phyloP scores from a whole-genome alignment of 345 rosid species.

The Psidium guajava region DNA sequence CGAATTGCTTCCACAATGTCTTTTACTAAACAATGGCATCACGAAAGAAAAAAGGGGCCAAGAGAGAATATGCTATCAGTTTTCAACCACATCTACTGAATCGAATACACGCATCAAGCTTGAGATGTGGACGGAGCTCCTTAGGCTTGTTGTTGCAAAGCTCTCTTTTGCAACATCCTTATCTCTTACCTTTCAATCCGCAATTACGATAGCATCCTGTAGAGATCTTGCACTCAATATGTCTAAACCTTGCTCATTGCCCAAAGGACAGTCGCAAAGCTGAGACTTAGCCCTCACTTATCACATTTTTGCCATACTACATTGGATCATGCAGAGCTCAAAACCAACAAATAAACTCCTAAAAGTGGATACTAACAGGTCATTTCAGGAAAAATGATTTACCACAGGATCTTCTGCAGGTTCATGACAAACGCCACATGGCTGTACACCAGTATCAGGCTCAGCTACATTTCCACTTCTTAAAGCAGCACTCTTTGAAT shows the following conservation, averaged over 20 bases:
- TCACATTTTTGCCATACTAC: neutral
- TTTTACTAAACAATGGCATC: neutral
- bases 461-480: constrained; percentile 19
- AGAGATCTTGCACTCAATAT: neutral
- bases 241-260: neutral
- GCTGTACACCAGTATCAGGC: constrained; percentile 32
- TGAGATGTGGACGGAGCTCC: neutral
- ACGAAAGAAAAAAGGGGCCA: neutral
- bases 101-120: neutral
- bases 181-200: neutral
- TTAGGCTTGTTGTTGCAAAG: neutral
- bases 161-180: neutral
- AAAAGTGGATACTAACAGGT: neutral
- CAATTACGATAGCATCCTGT: neutral
- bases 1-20: neutral
- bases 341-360: neutral
- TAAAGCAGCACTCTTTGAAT: constrained; percentile 40
- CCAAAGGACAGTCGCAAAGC: neutral
- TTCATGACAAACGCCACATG: constrained; percentile 75
- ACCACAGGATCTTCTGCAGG: constrained; percentile 76
- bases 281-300: neutral
- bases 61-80: neutral
- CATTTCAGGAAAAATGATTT: constrained; percentile 9
- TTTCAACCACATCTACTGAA: neutral
- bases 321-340: neutral